A percentile compares a stretch with the other conserved stretches of the same genome.
Evolutionary conservation across 2,329 filamentous ascomycete genomes (phyloP).

Genomic region (Arthrobotrys entomopaga): DNA sequence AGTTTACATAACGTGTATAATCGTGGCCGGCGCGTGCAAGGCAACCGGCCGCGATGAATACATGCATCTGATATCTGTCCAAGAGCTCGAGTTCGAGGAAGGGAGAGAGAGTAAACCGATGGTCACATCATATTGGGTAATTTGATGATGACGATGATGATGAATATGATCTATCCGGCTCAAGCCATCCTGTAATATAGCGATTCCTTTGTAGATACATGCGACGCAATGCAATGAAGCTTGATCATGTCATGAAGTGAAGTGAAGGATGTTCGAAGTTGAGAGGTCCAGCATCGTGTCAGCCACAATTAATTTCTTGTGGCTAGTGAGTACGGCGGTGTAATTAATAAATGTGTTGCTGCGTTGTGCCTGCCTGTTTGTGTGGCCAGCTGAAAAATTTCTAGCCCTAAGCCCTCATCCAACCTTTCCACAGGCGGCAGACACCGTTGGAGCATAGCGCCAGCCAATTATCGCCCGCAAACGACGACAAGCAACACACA

Average conservation of each 20-base stretch:
- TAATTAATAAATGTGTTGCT: constrained; percentile 17
- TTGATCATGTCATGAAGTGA: background rate
- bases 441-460: constrained; percentile 33
- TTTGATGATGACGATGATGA: background rate
- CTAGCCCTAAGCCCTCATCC: constrained; percentile 55
- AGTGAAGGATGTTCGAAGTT: no score
- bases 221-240: background rate
- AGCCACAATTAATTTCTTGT: background rate
- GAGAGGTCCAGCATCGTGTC: constrained; percentile 17
- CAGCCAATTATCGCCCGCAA: constrained; percentile 48
- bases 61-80: no score
- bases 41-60: no score
- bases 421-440: constrained; percentile 16
- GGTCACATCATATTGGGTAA: background rate
- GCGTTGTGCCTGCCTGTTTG: constrained; percentile 4
- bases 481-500: constrained; percentile 52
- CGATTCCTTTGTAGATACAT: background rate
- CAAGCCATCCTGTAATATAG: background rate
- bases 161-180: background rate
- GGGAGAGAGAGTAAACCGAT: no score
- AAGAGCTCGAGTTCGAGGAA: no score
- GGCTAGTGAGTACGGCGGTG: background rate
- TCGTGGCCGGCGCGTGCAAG: no score
- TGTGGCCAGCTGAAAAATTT: constrained; percentile 38
- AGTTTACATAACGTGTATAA: no score